phyloP scores from a whole-genome alignment of 2,329 filamentous ascomycete genomes.

The Annulohypoxylon truncatum region DNA sequence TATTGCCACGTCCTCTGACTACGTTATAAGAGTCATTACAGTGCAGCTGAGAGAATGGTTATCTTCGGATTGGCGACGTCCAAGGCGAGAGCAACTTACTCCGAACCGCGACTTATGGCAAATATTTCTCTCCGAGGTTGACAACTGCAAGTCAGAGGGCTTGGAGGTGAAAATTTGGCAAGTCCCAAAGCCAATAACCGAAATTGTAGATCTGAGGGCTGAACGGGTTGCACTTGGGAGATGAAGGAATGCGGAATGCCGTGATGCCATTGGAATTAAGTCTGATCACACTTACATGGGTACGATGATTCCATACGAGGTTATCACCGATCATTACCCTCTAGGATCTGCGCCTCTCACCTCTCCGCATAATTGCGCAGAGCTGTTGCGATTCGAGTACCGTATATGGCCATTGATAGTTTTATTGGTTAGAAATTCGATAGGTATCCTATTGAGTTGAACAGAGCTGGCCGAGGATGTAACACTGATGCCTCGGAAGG shows the following conservation, averaged over 20 bases:
- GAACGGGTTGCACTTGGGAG: neutral
- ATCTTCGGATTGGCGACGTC: neutral
- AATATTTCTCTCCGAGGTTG: constrained; percentile 55
- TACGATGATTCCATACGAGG: neutral
- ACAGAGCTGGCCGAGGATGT: neutral
- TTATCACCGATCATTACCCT: neutral
- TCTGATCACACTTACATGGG: neutral
- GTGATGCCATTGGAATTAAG: neutral
- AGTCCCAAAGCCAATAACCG: constrained; percentile 58
- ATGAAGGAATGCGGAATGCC: neutral
- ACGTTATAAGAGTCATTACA: constrained; percentile 48
- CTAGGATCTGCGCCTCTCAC: neutral
- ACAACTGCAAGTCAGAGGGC: constrained; percentile 43
- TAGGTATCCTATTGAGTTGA: neutral
- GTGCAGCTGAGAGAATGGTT: neutral
- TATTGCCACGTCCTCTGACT: constrained; percentile 65
- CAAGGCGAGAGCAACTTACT: neutral
- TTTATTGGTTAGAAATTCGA: neutral
- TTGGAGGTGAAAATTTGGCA: constrained; percentile 58
- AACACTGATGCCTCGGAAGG: constrained; percentile 3
- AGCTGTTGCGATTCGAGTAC: neutral
- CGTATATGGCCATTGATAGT: neutral
- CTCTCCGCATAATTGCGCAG: constrained; percentile 9
- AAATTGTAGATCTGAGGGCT: constrained; percentile 50
- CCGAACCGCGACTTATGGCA: constrained; percentile 64